Evolutionary conservation across 1,284 basidiomycete species (phyloP), one percentile per base, ranked within the genome.

Genomic region (Kwoniella shivajii): DNA sequence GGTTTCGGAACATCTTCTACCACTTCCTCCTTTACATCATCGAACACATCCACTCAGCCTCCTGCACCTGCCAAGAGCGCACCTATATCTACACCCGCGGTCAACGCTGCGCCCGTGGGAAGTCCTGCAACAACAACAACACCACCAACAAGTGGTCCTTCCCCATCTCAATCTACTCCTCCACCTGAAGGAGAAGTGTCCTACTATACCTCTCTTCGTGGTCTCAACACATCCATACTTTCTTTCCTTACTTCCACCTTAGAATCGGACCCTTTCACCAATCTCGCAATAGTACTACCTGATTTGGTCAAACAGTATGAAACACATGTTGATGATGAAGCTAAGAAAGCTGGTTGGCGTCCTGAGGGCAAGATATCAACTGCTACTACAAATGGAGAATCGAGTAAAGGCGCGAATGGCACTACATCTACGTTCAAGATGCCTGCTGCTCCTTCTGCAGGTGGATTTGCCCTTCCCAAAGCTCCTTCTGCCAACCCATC

Each of bases 121-220:
- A 37, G 37, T 10, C 13, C 30, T 22, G 30, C 47, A 16, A 7
- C 26, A 31, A 29, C 50, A 14, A 27, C 46, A 24, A 41, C 29
- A 5, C 54, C 74, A 6, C 72, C 78, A 18, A 59, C 66, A 20
- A 29, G 52, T 18, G 54, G 50, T 11, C 51, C 64, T 11, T 47
- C 54, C 3, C 57, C 68, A 5, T 57, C 64, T 7, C 61, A 60
- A 42, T 18, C 64, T 9, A 59, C 56, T 3, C 67, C 68, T 7
- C 70, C 72, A 6, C 48, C 75, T 6, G 68, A 73, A 33, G 72
- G 78, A 22, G 71, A 78, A 29, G 76, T 79, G 4, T 78, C 81
- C 39, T 93, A 90, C 75, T 90, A 85, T 77, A 85, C 81, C 36
- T 84, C 85, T 6, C 80, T 94, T 18, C 86, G 91, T 18, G 90